Evolutionary conservation across 495 filamentous ascomycete species (phyloP).

Genomic region (Penicillium daleae): DNA sequence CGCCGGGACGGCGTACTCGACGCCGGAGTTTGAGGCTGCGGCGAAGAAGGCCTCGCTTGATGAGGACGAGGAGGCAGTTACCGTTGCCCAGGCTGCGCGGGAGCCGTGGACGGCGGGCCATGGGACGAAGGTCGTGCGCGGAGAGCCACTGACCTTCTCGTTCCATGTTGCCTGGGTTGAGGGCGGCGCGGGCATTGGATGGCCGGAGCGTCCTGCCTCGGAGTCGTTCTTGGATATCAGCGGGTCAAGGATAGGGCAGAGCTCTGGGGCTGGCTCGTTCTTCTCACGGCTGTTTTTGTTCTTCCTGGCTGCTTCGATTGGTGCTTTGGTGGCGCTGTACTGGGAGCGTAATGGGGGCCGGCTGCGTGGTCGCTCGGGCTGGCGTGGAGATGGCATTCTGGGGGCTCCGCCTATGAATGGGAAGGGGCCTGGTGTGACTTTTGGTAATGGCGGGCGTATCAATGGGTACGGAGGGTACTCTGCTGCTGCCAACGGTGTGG

Average conservation of each 20-base stretch:
- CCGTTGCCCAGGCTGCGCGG: slow-evolving; percentile 42
- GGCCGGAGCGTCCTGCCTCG: slow-evolving; percentile 35
- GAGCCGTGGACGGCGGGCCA: slow-evolving; percentile 53
- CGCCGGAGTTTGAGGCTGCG: slow-evolving; percentile 64
- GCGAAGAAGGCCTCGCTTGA: slow-evolving; percentile 37
- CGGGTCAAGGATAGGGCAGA: slow-evolving; percentile 12
- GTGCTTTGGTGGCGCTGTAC: slow-evolving; percentile 50
- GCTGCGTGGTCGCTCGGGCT: slow-evolving; percentile 33
- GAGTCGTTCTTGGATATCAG: slow-evolving; percentile 48
- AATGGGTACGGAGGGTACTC: slow-evolving; percentile 59
- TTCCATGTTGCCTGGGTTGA: slow-evolving; percentile 89
- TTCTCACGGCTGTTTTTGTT: slow-evolving; percentile 48
- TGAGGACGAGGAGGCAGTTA: slow-evolving; percentile 39
- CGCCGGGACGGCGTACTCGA: slow-evolving; percentile 84
- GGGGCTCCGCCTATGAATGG: slow-evolving; percentile 36
- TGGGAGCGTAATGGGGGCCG: slow-evolving; percentile 48
- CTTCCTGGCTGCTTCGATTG: slow-evolving; percentile 47
- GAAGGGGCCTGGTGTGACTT: slow-evolving; percentile 41
- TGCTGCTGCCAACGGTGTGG: slow-evolving; percentile 27
- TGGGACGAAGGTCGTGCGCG: slow-evolving; percentile 74
- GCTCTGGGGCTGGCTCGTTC: slow-evolving; percentile 27
- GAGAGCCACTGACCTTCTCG: slow-evolving; percentile 77
- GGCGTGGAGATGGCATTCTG: slow-evolving; percentile 51
- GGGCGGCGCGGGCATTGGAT: slow-evolving; percentile 57
- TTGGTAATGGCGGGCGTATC: slow-evolving; percentile 48